Evolutionary conservation across 179 eudicot species (phyloP).

Genomic region (Kewa caespitosa): DNA sequence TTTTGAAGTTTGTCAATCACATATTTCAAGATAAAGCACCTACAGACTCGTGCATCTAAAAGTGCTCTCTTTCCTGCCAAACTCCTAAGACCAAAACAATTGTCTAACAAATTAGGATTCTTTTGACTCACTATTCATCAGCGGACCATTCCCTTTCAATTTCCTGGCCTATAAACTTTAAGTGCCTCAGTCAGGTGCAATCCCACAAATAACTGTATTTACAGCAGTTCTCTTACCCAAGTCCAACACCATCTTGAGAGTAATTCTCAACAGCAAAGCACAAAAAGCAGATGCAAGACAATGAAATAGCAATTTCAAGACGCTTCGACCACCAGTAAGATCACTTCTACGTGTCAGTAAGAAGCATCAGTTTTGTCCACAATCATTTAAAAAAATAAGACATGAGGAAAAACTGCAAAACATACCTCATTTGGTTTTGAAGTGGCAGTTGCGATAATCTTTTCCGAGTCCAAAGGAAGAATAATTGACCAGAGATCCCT

Average conservation of each 20-base stretch:
- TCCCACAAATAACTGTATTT: background rate
- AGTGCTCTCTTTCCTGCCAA: background rate
- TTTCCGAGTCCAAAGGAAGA: conserved; percentile 81
- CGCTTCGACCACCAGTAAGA: background rate
- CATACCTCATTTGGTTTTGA: conserved; percentile 79
- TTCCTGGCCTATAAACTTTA: background rate
- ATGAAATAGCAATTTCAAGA: background rate
- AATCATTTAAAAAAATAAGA: background rate
- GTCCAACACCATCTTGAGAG: background rate
- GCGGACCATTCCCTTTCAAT: background rate
- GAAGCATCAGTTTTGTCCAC: background rate
- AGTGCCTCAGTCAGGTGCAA: background rate
- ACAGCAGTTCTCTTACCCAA: background rate
- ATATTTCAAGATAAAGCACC: background rate
- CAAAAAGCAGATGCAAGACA: background rate
- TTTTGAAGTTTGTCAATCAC: background rate
- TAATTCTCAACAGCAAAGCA: conserved; percentile 2
- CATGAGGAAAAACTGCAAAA: conserved; percentile 12
- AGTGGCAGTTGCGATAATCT: conserved; percentile 68
- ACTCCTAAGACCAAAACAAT: background rate
- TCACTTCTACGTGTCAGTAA: background rate
- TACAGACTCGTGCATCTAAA: background rate
- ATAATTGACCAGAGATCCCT: conserved; percentile 83
- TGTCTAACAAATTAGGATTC: background rate
- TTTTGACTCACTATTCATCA: background rate